Base-by-base conservation (phyloP, 768 basidiomycete genomes). In the Austroboletus eburneus region DNA sequence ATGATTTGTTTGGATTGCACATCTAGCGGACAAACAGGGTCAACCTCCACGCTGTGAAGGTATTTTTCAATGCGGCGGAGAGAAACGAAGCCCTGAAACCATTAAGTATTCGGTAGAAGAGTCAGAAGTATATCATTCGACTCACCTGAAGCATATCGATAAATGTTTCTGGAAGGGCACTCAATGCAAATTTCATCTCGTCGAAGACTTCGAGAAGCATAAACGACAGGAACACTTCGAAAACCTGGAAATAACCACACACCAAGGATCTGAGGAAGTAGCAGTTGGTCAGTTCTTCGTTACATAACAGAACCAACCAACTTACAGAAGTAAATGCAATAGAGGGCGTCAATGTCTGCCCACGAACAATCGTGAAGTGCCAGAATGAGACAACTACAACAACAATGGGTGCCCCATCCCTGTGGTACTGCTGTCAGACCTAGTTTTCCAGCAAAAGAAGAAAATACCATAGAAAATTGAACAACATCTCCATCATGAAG, bases 1-100 rank as follows among this genome's bases (percentile, higher is more conserved):
- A 83, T 74, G 43, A 94, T 82, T 3, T 70, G 76, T 42, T 75
- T 71, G 17, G 75, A 72, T 52, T 84, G 78, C 23, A 75, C 63
- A 18, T 72, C 64, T 7, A 87, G 64, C 3, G 82, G 81, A 4
- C 73, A 75, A 12, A 88, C 81, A 1, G 73, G 65, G 2, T 74
- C 62, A 13, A 96, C 81, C 66, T 97, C 93, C 2, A 78, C 76
- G 9, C 78, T 75, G 39, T 79, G 69, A 21, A 96, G 77, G 64
- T 94, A 96, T 57, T 89, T 92, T 62, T 94, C 91, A 49, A 96
- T 93, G 41, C 93, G 88, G 16, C 87, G 82, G 41, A 93, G 71
- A 12, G 91, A 93, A 14, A 96, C 89, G 38, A 88, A 73, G 45
- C 82, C 80, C 85, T 86, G 36, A 33, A 24, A 45, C 23, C 2